Base-by-base conservation (phyloP, 805 yeast species). In the Cyberlindnera amylophila region DNA sequence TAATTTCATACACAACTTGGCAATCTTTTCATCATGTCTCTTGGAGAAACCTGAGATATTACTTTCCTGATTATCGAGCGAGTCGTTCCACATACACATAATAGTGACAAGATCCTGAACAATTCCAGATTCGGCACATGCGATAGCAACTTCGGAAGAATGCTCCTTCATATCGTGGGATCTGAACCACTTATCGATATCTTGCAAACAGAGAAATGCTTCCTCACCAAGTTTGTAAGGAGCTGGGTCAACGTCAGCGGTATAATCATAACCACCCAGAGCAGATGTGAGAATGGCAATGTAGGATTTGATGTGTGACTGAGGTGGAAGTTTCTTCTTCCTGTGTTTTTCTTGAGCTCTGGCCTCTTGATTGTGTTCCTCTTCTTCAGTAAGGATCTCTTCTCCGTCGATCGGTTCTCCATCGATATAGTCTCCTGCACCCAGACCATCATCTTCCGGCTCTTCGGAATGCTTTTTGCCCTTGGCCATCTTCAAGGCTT, bases 211-310 rank as follows among this genome's bases (percentile, higher is more conserved):
- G 10, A 54, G 38, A 42, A 77, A 61, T 2, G 95, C 95, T 56
- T 91, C 97, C 45, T 83, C 88, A 10, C 98, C 98, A 3, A 90
- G 71, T 46, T 77, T 78, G 56, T 93, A 93, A 0, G 79, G 79
- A 0, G 74, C 70, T 3, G 74, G 72, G 2, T 63, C 60, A 3
- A 58, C 49, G 4, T 64, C 60, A 0, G 82, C 67, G 1, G 82
- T 64, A 36, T 82, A 77, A 62, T 90, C 96, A 1, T 82, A 75
- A 2, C 97, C 98, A 41, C 99, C 99, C 3, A 91, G 71, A 0
- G 98, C 96, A 4, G 96, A 78, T 4, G 89, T 87, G 31, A 90
- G 70, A 33, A 86, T 79, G 12, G 90, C 75, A 26, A 91, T 82
- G 61, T 87, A 88, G 0, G 93, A 86, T 49, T 74, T 73, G 50